Conservation (phyloP, 441 rosid species). For the Mallotus japonicus region DNA sequence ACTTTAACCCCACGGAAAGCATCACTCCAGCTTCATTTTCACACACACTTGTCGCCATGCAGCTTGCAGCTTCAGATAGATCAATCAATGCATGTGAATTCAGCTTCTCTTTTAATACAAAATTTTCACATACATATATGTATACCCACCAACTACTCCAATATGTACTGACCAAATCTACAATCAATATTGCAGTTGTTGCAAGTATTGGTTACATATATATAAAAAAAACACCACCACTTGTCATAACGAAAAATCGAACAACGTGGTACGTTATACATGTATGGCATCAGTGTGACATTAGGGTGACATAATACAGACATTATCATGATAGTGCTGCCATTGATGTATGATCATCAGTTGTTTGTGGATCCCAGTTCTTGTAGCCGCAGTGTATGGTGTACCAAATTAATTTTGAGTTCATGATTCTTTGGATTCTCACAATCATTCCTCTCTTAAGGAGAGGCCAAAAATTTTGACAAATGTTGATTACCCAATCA, state of each 20-base stretch:
- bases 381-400: neutral
- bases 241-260: no score
- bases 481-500: slow-evolving; percentile 2
- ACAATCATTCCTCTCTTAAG: neutral
- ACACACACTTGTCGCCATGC: neutral
- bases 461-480: neutral
- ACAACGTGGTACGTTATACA: neutral
- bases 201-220: no score
- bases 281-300: slow-evolving; percentile 11
- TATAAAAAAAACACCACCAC: no score
- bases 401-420: neutral
- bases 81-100: neutral
- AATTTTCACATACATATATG: neutral
- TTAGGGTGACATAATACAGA: neutral
- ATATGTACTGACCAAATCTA: neutral
- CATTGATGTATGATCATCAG: neutral
- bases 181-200: no score
- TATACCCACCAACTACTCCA: neutral
- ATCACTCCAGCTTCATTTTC: neutral
- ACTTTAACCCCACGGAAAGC: slow-evolving; percentile 12
- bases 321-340: neutral
- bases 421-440: neutral
- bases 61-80: neutral
- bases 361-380: slow-evolving; percentile 6
- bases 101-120: neutral